phyloP scores from a whole-genome alignment of 1,284 basidiomycete genomes.

The Apiotrichum mycotoxinovorans region DNA sequence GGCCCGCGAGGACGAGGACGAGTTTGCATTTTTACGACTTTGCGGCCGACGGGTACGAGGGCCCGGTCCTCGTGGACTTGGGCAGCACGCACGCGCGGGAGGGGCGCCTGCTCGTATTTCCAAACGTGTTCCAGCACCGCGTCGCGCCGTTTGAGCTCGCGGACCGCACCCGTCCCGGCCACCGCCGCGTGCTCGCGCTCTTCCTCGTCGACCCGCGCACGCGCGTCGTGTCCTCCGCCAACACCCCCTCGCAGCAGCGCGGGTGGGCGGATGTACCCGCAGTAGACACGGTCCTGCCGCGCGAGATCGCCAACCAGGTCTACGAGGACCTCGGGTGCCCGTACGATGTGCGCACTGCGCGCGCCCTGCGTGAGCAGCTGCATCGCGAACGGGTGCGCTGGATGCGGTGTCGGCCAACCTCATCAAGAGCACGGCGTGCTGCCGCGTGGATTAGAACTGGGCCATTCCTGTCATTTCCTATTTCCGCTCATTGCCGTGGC shows the following conservation, averaged over 20 bases:
- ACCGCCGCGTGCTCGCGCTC: slow-evolving; percentile 17
- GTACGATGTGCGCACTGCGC: too few species aligned
- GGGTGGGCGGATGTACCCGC: neutral
- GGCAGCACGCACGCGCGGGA: slow-evolving; percentile 2
- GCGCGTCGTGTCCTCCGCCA: slow-evolving; percentile 3
- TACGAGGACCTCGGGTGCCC: neutral
- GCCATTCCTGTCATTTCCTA: too few species aligned
- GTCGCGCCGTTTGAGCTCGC: slow-evolving; percentile 11
- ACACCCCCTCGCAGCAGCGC: slow-evolving; percentile 16
- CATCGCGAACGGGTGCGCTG: too few species aligned
- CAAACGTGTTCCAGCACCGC: slow-evolving; percentile 16
- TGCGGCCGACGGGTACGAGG: too few species aligned
- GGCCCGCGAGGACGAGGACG: too few species aligned
- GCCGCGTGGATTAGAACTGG: too few species aligned
- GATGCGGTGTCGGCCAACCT: too few species aligned
- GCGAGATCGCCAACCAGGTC: neutral
- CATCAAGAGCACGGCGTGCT: too few species aligned
- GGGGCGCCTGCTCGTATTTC: slow-evolving; percentile 10
- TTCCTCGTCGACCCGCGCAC: slow-evolving; percentile 16
- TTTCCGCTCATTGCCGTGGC: too few species aligned
- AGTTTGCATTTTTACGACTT: too few species aligned
- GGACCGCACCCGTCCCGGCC: slow-evolving; percentile 6
- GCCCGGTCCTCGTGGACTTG: too few species aligned
- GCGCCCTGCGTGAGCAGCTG: too few species aligned
- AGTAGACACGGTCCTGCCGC: neutral